These are phyloP conservation scores for Lentinula detonsa DNA, from an alignment of 768 basidiomycete genomes.

Conservation along the genomic window DNA sequence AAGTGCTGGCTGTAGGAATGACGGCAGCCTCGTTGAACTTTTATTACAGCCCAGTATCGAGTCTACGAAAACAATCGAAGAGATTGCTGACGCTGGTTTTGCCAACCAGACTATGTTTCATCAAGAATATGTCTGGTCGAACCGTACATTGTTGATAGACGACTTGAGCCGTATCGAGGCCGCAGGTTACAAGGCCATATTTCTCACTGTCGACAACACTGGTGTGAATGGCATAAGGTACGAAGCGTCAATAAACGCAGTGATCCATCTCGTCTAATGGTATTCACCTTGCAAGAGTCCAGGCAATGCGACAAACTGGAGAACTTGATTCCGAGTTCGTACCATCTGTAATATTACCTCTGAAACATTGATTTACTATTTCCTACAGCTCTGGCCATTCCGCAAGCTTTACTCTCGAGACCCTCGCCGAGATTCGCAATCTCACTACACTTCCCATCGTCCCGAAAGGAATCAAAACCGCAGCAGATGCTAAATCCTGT, in stretches of 20 bases:
- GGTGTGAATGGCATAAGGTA: slow-evolving; percentile 20
- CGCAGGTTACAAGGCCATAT: slow-evolving; percentile 23
- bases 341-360: neutral
- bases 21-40: neutral
- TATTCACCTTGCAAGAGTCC: slow-evolving; percentile 8
- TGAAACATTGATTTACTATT: neutral
- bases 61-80: slow-evolving; percentile 18
- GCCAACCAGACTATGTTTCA: slow-evolving; percentile 20
- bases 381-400: slow-evolving; percentile 16
- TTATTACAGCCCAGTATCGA: slow-evolving; percentile 18
- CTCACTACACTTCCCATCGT: slow-evolving; percentile 21
- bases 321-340: slow-evolving; percentile 10
- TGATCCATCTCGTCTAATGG: neutral
- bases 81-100: slow-evolving; percentile 17
- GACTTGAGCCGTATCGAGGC: slow-evolving; percentile 20
- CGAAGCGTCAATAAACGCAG: neutral
- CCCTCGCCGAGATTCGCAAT: slow-evolving; percentile 17
- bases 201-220: slow-evolving; percentile 29
- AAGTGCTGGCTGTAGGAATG: neutral
- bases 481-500: slow-evolving; percentile 25
- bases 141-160: slow-evolving; percentile 12
- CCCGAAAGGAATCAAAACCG: slow-evolving; percentile 23
- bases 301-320: slow-evolving; percentile 14
- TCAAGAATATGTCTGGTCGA: slow-evolving; percentile 17
- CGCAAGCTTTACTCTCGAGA: slow-evolving; percentile 15